These are phyloP conservation scores for Leishmania turanica DNA, from an alignment of 208 protist genomes.

Conservation along the genomic window DNA sequence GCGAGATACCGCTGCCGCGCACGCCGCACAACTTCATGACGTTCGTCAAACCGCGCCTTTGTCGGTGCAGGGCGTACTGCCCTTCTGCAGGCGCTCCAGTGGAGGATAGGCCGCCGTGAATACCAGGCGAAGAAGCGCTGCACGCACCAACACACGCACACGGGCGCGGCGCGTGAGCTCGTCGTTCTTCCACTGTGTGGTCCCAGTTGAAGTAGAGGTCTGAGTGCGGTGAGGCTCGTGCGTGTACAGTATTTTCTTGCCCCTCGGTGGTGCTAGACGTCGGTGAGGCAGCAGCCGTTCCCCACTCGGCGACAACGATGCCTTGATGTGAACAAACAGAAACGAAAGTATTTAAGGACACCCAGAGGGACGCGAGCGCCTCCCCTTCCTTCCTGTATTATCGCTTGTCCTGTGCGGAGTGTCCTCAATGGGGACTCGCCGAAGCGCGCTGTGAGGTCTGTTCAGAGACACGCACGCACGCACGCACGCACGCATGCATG, in stretches of 20 bases:
- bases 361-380: not conserved
- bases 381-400: not conserved
- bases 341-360: too few relatives aligned
- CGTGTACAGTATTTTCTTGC: not conserved
- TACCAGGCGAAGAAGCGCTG: not conserved
- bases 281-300: not conserved
- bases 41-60: not conserved
- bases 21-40: slow-evolving; percentile 2
- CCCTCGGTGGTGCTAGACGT: not conserved
- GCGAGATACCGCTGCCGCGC: not conserved
- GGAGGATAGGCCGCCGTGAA: not conserved
- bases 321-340: not conserved
- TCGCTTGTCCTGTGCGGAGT: not conserved
- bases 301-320: not conserved
- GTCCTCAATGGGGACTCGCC: not conserved
- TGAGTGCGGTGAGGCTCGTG: not conserved
- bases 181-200: not conserved
- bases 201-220: not conserved
- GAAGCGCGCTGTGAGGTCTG: not conserved
- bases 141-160: not conserved
- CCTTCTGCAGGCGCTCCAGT: not conserved
- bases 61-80: not conserved
- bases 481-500: not conserved
- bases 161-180: not conserved
- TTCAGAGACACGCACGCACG: not conserved